Evolutionary conservation across 169 alveolate genomes (phyloP), one percentile per base, ranked within the genome.

Genomic region (Cryptosporidium parvum): DNA sequence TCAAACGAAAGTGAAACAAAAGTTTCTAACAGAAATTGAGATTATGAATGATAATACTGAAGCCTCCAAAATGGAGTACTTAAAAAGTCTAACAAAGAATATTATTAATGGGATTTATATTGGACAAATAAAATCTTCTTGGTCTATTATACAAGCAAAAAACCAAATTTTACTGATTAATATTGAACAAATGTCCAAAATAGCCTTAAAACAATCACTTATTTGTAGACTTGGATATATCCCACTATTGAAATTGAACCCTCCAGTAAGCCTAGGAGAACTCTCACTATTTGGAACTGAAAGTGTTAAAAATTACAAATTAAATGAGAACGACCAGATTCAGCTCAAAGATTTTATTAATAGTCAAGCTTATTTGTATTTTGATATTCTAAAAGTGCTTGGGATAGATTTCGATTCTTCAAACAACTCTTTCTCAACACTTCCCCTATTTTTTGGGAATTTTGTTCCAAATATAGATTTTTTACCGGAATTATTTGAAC

Each of bases 361-460:
- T 12, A 59, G 9, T 42, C n/a, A 44, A n/a, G 68, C 39, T 9
- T 39, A 18, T 39, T n/a, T 23, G 23, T 80, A 59, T 39, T 65
- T 37, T 7, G 59, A 39, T 1, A 23, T 48, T 39, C 70, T 65
- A 26, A 62, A 59, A 65, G 23, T 61, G 4, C 26, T 80, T 61
- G 89, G 89, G 16, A 65, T 80, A 18, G 42, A 80, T 48, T 31
- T 62, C 16, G 26, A 80, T 23, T 35, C 53, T 10, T 58, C 31
- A 10, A 42, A 61, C n/a, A 61, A 26, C 14, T 37, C 73, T 2
- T 37, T 80, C 29, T 37, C 59, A 23, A 80, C 89, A 3, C 62
- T 80, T 51, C 89, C 89, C 16, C 31, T 80, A 21, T 80, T 75
- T 42, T 59, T 80, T 80, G 89, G 89, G 10, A 65, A 65, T 35